A percentile compares a stretch with the other conserved stretches of the same genome.
Evolutionary conservation across 2,329 filamentous ascomycete species (phyloP).

Genomic region (Colletotrichum phormii): DNA sequence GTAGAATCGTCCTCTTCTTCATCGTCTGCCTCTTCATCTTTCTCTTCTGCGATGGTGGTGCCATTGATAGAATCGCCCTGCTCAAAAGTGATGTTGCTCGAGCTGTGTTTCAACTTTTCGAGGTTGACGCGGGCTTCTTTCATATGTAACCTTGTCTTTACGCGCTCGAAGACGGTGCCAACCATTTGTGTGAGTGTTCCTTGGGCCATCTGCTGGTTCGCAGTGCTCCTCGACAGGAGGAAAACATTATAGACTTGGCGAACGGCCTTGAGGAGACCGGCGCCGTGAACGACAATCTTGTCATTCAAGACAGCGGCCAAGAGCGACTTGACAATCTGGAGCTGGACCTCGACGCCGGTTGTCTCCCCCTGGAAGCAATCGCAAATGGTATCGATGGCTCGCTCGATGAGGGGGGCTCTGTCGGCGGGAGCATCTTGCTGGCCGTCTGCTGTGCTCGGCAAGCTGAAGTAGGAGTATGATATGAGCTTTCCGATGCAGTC

Average conservation of each 20-base stretch:
- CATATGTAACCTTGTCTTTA: slow-evolving; percentile 86
- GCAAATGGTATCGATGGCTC: slow-evolving; percentile 98
- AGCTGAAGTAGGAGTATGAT: slow-evolving; percentile 97
- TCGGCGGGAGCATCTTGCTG: slow-evolving; percentile 50
- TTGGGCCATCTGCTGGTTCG: slow-evolving; percentile 97
- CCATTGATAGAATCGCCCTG: slow-evolving; percentile 53
- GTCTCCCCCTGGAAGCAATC: slow-evolving; percentile 98
- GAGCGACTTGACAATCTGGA: slow-evolving; percentile 98
- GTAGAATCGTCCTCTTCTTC: slow-evolving; percentile 36
- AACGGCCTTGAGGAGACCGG: slow-evolving; percentile 94
- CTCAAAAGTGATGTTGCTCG: slow-evolving; percentile 64
- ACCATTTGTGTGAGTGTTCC: slow-evolving; percentile 99
- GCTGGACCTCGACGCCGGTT: slow-evolving; percentile 89
- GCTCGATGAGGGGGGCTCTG: slow-evolving; percentile 90
- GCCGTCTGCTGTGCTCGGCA: slow-evolving; percentile 63
- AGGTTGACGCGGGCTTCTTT: slow-evolving; percentile 82
- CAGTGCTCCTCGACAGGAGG: slow-evolving; percentile 89
- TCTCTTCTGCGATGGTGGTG: slow-evolving; percentile 50
- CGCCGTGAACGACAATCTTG: slow-evolving; percentile 98
- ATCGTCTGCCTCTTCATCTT: slow-evolving; percentile 50
- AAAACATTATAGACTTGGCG: slow-evolving; percentile 99
- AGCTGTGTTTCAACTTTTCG: slow-evolving; percentile 62
- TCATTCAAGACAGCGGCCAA: slow-evolving; percentile 96
- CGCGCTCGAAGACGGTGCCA: slow-evolving; percentile 95
- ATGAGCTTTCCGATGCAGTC: slow-evolving; percentile 99